Percentiles rank a stretch among this genome's conserved stretches.
Conservation (phyloP, 495 filamentous ascomycete genomes). For the Neurospora africana region DNA sequence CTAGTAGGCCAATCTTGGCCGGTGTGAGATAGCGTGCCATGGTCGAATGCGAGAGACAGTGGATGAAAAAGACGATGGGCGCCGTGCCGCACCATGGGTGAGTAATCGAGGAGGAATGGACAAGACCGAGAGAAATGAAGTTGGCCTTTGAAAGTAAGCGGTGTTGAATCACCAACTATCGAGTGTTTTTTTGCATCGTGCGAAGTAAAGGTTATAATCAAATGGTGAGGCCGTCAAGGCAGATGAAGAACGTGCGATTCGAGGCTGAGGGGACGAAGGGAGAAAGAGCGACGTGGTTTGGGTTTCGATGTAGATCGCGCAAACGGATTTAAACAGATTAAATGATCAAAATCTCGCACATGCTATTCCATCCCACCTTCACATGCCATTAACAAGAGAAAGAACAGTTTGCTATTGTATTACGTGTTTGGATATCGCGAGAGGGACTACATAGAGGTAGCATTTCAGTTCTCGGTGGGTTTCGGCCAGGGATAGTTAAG, state of each 20-base stretch:
- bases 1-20: constrained; percentile 71
- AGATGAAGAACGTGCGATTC: neutral
- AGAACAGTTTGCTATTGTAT: neutral
- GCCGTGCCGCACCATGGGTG: neutral
- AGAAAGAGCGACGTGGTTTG: neutral
- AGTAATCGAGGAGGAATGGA: neutral
- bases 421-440: neutral
- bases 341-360: neutral
- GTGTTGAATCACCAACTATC: neutral
- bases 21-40: constrained; percentile 82
- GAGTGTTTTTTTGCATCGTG: neutral
- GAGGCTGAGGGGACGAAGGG: neutral
- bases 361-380: neutral
- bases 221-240: neutral
- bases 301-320: neutral
- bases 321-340: neutral
- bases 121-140: neutral
- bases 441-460: neutral
- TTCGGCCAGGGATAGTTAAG: neutral
- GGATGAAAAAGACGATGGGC: neutral
- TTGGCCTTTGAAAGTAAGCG: neutral
- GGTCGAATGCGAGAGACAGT: neutral
- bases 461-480: neutral
- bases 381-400: neutral
- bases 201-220: neutral